Conservation (phyloP, 2,329 filamentous ascomycete species). For the Trichophyton mentagrophytes region DNA sequence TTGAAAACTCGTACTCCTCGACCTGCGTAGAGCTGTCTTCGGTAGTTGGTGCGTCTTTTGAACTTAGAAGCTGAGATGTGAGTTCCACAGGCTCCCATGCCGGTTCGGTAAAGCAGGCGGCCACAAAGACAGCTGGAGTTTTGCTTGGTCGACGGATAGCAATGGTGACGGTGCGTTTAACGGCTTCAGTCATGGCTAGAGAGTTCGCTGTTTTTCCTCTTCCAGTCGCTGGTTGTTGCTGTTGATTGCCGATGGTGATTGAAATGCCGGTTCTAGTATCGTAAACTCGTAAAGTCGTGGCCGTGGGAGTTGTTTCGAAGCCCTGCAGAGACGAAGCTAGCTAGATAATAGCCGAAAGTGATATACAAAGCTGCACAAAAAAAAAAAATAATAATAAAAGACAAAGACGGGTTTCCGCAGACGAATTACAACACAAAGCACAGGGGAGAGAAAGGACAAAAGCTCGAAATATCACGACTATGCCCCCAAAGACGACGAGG, state of each 20-base stretch:
- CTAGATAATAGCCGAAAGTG: not conserved
- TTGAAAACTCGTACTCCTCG: constrained; percentile 13
- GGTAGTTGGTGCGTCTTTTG: not conserved
- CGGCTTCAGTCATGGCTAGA: not conserved
- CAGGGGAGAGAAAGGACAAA: not conserved
- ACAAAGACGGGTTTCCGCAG: not conserved
- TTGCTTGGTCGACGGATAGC: constrained; percentile 18
- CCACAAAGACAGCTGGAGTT: constrained; percentile 18
- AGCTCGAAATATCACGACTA: not conserved
- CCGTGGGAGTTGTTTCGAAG: not conserved
- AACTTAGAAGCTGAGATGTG: constrained; percentile 13
- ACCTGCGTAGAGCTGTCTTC: constrained; percentile 10
- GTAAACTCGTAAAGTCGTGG: constrained; percentile 5
- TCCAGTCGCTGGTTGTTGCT: not conserved
- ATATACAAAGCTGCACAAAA: not conserved
- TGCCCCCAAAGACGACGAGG: constrained; percentile 1
- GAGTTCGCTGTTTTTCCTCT: not conserved
- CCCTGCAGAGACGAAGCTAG: not conserved
- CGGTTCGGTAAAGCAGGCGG: constrained; percentile 20
- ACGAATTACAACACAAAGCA: not conserved
- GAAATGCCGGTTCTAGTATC: not conserved
- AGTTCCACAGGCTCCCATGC: constrained; percentile 20
- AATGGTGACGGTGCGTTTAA: constrained; percentile 16
- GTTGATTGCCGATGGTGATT: too few species aligned
- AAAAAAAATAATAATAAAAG: not conserved